phyloP scores from a whole-genome alignment of 164 flowering plant genomes.

The Umbilicus rupestris region DNA sequence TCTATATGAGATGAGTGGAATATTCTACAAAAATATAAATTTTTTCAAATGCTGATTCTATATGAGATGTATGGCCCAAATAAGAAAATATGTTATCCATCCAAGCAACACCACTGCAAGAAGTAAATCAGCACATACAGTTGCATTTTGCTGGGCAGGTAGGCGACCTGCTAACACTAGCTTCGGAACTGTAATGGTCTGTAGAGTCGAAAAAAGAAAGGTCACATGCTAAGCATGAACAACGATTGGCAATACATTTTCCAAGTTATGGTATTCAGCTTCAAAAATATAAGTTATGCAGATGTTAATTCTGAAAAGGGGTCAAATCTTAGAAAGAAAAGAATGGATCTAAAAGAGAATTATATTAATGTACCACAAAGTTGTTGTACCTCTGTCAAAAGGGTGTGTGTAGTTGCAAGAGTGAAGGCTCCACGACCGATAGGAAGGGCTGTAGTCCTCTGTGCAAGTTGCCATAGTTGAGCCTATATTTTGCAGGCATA shows the following conservation, averaged over 20 bases:
- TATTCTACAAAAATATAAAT: not conserved
- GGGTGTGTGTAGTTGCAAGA: constrained; percentile 75
- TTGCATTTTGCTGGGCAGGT: constrained; percentile 98
- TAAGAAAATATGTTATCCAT: not conserved
- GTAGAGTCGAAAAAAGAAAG: constrained; percentile 11
- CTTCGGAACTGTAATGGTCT: constrained; percentile 88
- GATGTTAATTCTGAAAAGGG: not conserved
- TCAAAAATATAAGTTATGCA: no score
- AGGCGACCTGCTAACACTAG: constrained; percentile 92
- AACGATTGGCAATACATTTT: no score
- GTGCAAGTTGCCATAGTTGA: constrained; percentile 95
- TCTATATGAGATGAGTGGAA: no score
- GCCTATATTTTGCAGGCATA: constrained; percentile 27
- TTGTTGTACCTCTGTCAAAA: constrained; percentile 82
- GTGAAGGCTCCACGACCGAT: constrained; percentile 97
- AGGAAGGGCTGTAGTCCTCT: constrained; percentile 91
- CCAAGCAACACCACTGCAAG: not conserved
- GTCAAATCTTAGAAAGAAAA: not conserved
- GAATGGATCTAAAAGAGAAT: not conserved
- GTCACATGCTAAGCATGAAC: not conserved
- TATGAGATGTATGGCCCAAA: not conserved
- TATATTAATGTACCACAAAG: not conserved
- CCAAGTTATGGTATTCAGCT: no score
- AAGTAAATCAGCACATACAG: constrained; percentile 39
- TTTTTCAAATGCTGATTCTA: not conserved